Evolutionary conservation across 768 basidiomycete species (phyloP).

Genomic region (Lactarius indigo): DNA sequence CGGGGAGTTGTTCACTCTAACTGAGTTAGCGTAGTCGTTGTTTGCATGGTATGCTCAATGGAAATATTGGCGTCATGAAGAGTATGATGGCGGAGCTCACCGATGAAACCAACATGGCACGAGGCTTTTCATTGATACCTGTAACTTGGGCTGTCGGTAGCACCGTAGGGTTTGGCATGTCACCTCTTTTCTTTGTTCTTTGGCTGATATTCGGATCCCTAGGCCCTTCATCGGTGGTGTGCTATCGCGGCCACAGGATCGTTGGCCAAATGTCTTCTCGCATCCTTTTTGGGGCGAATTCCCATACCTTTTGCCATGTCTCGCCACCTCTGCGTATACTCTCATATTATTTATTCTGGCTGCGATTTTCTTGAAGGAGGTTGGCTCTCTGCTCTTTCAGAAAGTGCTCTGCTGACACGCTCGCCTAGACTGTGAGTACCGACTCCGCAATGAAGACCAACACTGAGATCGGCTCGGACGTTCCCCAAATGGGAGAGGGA

Average conservation of each 20-base stretch:
- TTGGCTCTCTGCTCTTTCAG: neutral
- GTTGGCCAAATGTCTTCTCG: constrained; percentile 25
- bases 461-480: neutral
- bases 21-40: constrained; percentile 44
- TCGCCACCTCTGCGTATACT: neutral
- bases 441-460: neutral
- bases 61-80: constrained; percentile 11
- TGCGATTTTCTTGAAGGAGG: constrained; percentile 16
- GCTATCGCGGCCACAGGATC: constrained; percentile 29
- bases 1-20: constrained; percentile 42
- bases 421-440: constrained; percentile 4
- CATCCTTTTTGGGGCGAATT: constrained; percentile 27
- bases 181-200: neutral
- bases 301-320: constrained; percentile 30
- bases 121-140: constrained; percentile 37
- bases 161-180: constrained; percentile 14
- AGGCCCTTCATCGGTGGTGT: constrained; percentile 20
- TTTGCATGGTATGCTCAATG: constrained; percentile 9
- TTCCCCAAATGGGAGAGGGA: neutral
- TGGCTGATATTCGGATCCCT: neutral
- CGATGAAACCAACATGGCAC: constrained; percentile 53
- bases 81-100: constrained; percentile 58
- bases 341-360: neutral
- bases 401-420: neutral
- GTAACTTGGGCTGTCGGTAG: constrained; percentile 26